Evolutionary conservation across 768 basidiomycete species (phyloP), one percentile per base, ranked within the genome.

Genomic region (Tricholoma matsutake): DNA sequence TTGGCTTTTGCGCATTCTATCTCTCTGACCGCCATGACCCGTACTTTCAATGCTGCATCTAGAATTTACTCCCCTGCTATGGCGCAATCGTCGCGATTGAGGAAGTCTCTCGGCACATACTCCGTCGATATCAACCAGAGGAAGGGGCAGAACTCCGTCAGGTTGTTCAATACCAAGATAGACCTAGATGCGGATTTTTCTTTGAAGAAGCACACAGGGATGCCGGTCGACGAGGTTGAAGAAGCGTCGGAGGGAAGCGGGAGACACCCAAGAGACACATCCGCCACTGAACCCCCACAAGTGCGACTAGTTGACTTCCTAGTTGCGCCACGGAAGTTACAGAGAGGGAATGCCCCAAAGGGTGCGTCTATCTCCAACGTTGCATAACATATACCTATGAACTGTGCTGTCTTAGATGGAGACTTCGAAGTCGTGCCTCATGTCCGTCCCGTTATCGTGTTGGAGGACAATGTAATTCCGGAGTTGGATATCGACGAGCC

Each of bases 341-440:
- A 77, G 51, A 79, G 79, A 71, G 68, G 63, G 1, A 25, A 3
- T 1, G 22, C 22, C 22, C 22, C 22, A 62, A 75, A 74, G 58
- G 79, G 83, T 81, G 69, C 58, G 78, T 60, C 51, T 58, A 52
- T 69, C 55, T 52, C 49, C 32, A 54, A 62, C 54, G 52, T 52
- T 58, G 18, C 14, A 22, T 29, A 18, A 37, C 56, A 41, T 52
- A 34, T 55, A 41, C 56, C n/a, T 51, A 25, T 51, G 29, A 47
- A 53, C 20, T 53, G 39, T 22, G 28, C 14, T 32, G 11, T 47
- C 18, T 22, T 63, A 79, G 84, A 78, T 28, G 77, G 76, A 37
- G 85, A 85, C 58, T 87, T 85, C 63, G 85, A 86, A 72, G 67
- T 86, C 25, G 72, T 87, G 10, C 84, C 84, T 4, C 76, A 74